These are phyloP conservation scores for Colletotrichum viniferum DNA, from an alignment of 2,329 filamentous ascomycete species.

Conservation along the genomic window DNA sequence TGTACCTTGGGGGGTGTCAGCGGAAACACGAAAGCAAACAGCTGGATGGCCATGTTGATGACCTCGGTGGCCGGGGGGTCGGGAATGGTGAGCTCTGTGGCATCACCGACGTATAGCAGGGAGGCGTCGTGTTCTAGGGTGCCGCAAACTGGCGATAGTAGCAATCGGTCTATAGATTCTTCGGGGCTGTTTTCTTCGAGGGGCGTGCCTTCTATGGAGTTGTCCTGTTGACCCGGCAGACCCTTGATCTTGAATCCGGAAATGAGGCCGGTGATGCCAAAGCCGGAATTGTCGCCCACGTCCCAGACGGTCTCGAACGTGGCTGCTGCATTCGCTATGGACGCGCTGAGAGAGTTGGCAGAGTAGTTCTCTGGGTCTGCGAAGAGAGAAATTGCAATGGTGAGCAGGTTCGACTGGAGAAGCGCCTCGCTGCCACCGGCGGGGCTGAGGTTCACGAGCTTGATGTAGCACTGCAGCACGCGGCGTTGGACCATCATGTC, in stretches of 20 bases:
- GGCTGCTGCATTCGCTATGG: slow-evolving; percentile 88
- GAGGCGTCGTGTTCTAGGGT: slow-evolving; percentile 91
- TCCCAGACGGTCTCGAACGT: slow-evolving; percentile 97
- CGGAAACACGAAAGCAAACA: slow-evolving; percentile 91
- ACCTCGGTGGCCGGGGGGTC: slow-evolving; percentile 91
- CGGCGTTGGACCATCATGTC: slow-evolving; percentile 92
- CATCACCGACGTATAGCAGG: slow-evolving; percentile 70
- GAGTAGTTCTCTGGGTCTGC: slow-evolving; percentile 90
- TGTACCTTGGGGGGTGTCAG: slow-evolving; percentile 90
- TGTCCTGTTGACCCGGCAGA: slow-evolving; percentile 72
- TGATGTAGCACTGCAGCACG: slow-evolving; percentile 93
- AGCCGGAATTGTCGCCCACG: slow-evolving; percentile 90
- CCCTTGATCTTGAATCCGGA: slow-evolving; percentile 75
- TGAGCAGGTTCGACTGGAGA: slow-evolving; percentile 88
- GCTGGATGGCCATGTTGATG: slow-evolving; percentile 89
- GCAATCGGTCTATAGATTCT: slow-evolving; percentile 63
- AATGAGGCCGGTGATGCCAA: slow-evolving; percentile 88
- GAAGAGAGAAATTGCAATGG: slow-evolving; percentile 87
- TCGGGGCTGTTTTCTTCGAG: slow-evolving; percentile 65
- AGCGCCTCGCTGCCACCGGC: slow-evolving; percentile 84
- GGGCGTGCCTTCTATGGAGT: slow-evolving; percentile 43
- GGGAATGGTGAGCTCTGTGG: slow-evolving; percentile 48
- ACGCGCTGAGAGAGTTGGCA: slow-evolving; percentile 83
- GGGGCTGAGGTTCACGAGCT: slow-evolving; percentile 87
- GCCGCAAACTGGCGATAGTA: slow-evolving; percentile 76